Evolutionary conservation across 1,284 basidiomycete species (phyloP).

Genomic region (Ganoderma resinaceum): DNA sequence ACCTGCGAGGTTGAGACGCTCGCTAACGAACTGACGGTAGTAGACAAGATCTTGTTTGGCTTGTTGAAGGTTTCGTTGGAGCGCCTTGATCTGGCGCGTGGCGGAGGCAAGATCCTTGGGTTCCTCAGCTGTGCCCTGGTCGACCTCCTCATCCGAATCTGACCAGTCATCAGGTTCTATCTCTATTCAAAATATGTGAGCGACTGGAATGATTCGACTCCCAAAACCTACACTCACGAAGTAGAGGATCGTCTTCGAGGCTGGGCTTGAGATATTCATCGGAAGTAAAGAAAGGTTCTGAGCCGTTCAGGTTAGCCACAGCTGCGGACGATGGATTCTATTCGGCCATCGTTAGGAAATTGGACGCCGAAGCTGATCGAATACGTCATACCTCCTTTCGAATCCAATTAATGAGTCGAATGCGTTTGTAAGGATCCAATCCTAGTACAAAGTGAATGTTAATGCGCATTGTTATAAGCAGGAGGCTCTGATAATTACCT

Average conservation of each 20-base stretch:
- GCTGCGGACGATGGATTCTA: constrained; percentile 61
- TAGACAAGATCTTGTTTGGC: constrained; percentile 63
- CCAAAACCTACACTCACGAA: constrained; percentile 64
- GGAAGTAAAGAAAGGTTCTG: constrained; percentile 69
- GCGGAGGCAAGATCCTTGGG: constrained; percentile 45
- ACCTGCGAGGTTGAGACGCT: constrained; percentile 54
- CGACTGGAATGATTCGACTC: background rate
- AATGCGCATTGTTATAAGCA: background rate
- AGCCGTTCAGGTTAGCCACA: constrained; percentile 56
- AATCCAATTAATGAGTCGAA: constrained; percentile 89
- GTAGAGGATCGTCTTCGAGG: constrained; percentile 84
- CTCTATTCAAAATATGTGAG: constrained; percentile 46
- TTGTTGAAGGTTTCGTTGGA: constrained; percentile 60
- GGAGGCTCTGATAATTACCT: constrained; percentile 48
- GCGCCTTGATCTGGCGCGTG: constrained; percentile 52
- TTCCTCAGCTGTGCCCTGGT: constrained; percentile 13
- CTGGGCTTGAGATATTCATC: constrained; percentile 84
- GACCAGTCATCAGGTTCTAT: constrained; percentile 77
- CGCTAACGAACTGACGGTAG: constrained; percentile 62
- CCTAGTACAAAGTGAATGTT: constrained; percentile 38
- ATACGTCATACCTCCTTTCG: constrained; percentile 64
- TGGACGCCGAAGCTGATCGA: constrained; percentile 1
- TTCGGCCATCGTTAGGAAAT: constrained; percentile 13
- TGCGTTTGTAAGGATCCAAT: constrained; percentile 73
- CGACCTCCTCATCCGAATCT: constrained; percentile 64